A percentile compares a stretch with the other conserved stretches of the same genome.
Evolutionary conservation across 202 grass and related monocot genomes (phyloP).

Genomic region (Zizania palustris): DNA sequence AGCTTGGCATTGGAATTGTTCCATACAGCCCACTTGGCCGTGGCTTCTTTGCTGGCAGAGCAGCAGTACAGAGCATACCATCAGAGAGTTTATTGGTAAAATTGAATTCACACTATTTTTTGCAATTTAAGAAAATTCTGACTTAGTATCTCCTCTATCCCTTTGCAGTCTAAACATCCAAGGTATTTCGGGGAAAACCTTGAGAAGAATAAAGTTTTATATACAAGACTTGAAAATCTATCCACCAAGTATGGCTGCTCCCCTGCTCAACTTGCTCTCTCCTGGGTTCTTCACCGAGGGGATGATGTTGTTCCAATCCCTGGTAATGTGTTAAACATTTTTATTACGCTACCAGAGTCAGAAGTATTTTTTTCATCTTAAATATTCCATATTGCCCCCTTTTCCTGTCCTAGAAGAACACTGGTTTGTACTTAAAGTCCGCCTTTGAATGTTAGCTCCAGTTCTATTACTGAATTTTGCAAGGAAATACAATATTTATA

Average conservation of each 20-base stretch:
- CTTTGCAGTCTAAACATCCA: conserved; percentile 56
- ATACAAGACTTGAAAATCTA: conserved; percentile 50
- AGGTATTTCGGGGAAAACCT: conserved; percentile 69
- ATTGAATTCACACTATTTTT: conserved; percentile 15
- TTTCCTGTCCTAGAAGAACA: conserved; percentile 9
- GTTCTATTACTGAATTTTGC: conserved; percentile 9
- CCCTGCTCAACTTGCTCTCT: conserved; percentile 75
- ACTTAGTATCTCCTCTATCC: conserved; percentile 9
- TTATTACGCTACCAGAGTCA: background rate
- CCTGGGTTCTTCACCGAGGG: conserved; percentile 85
- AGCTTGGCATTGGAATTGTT: conserved; percentile 79
- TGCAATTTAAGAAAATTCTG: background rate
- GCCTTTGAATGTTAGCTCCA: background rate
- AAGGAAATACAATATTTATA: conserved; percentile 17
- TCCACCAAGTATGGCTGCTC: conserved; percentile 62
- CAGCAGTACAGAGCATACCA: conserved; percentile 54
- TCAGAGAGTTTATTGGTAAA: conserved; percentile 65
- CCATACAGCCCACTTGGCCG: conserved; percentile 73
- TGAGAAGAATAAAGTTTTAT: conserved; percentile 78
- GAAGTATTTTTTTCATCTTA: background rate
- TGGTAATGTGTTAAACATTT: conserved; percentile 49
- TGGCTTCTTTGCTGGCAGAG: conserved; percentile 82
- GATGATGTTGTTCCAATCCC: conserved; percentile 83
- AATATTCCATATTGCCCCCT: background rate
- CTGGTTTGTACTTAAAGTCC: background rate